A percentile compares a stretch with the other conserved stretches of the same genome.
phyloP scores from a whole-genome alignment of 1,284 basidiomycete species.

The Marasmius oreades region DNA sequence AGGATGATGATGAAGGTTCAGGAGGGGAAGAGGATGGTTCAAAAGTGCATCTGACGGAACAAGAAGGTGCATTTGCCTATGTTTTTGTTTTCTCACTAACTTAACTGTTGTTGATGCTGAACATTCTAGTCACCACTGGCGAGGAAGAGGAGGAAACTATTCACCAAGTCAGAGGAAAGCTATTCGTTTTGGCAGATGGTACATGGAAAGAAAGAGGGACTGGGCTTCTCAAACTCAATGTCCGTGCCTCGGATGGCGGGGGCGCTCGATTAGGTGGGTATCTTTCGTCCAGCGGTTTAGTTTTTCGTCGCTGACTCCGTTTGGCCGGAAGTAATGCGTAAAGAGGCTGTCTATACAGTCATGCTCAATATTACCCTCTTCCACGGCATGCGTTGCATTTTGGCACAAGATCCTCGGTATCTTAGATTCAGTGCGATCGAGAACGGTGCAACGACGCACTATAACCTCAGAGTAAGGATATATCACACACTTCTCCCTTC shows the following conservation, averaged over 20 bases:
- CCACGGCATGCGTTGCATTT: conserved; percentile 76
- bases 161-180: conserved; percentile 82
- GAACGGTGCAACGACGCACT: conserved; percentile 58
- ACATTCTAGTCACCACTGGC: conserved; percentile 71
- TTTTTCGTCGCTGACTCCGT: conserved; percentile 4
- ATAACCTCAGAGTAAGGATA: conserved; percentile 72
- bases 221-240: conserved; percentile 80
- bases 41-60: conserved; percentile 54
- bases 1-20: conserved; percentile 54
- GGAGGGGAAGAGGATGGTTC: conserved; percentile 45
- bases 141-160: conserved; percentile 91
- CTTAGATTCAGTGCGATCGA: conserved; percentile 78
- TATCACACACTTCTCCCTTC: background rate
- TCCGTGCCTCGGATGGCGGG: conserved; percentile 61
- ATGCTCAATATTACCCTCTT: conserved; percentile 87
- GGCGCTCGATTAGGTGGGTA: conserved; percentile 73
- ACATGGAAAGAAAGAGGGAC: conserved; percentile 90
- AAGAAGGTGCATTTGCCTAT: conserved; percentile 51
- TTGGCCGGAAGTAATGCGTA: conserved; percentile 81
- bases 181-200: conserved; percentile 68
- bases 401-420: conserved; percentile 80
- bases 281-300: background rate
- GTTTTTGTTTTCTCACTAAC: conserved; percentile 6
- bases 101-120: background rate
- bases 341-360: conserved; percentile 86